Base-by-base conservation (phyloP, 2,329 filamentous ascomycete genomes). In the Penicillium corylophilum region DNA sequence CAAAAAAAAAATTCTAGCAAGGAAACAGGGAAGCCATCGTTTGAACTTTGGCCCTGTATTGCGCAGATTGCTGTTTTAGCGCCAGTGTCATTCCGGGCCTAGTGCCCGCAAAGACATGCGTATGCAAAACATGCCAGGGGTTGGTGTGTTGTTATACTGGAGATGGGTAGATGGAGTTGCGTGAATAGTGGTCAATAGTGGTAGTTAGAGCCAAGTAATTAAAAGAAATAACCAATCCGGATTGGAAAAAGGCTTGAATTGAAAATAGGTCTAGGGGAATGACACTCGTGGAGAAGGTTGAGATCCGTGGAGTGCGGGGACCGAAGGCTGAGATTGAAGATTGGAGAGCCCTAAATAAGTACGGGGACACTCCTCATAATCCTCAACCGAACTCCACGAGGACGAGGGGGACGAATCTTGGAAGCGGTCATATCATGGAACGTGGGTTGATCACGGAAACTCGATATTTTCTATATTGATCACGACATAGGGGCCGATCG, bases 31-130 rank as follows among this genome's bases (percentile, higher is more conserved):
- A 36, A 50, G 44, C 47, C 48, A 43, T 13, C 42, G n/a, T 12
- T 33, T 39, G 29, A 43, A 40, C 42, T 44, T 46, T 55, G 45
- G 49, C 31, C 50, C 45, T 45, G 50, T 48, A 31, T 49, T 49
- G 20, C 31, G 46, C 31, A 38, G 46, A 44, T 49, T 49, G 33
- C 18, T 26, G 15, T 8, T 15, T n/a, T 40, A 24, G 15, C 22
- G 22, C 15, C 16, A 7, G 7, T 24, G 38, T 38, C 35, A 20
- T 22, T 38, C 35, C 16, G 35, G 18, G 18, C 16, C 35, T 38
- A 38, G 35, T 38, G 35, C 26, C 26, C 26, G 26, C 26, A 10
- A 10, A 38, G 18, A 38, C 35, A 38, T 36, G 33, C 5, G 31
- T 7, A 33, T 33, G 31, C 15, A 2, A 35, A 16, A 35, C n/a